Conservation (phyloP, 371 early-diverging fungal species). For the Mortierella sp. region DNA sequence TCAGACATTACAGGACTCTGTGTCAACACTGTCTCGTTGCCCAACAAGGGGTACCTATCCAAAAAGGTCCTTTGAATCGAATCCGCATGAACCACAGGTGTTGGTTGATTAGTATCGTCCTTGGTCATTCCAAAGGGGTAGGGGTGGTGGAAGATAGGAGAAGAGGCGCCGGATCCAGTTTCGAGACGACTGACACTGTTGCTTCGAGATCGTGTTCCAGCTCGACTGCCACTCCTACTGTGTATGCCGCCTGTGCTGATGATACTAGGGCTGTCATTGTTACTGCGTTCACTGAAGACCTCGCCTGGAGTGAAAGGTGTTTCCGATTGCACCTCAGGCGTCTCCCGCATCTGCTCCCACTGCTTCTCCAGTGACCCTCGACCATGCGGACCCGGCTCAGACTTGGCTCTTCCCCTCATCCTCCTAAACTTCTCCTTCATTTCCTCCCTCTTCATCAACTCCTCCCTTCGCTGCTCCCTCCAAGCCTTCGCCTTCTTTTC, state of each 20-base stretch:
- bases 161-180: background rate
- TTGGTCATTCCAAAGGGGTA: background rate
- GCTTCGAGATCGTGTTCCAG: constrained; percentile 5
- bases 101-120: background rate
- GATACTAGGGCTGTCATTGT: background rate
- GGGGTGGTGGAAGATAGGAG: too few species aligned
- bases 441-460: constrained; percentile 12
- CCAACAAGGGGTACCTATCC: background rate
- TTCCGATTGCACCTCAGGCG: background rate
- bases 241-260: background rate
- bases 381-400: background rate
- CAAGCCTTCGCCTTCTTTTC: constrained; percentile 28
- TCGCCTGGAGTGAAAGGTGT: background rate
- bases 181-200: constrained; percentile 3
- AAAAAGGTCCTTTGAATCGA: background rate
- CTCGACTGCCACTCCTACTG: background rate
- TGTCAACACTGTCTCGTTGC: background rate
- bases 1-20: background rate
- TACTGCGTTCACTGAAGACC: background rate
- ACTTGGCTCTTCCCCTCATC: background rate
- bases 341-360: background rate
- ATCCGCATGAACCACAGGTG: background rate
- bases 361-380: constrained; percentile 10
- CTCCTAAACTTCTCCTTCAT: background rate
- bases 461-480: constrained; percentile 22